phyloP scores from a whole-genome alignment of 139 green algal species.

The Desmodesmus armatus region DNA sequence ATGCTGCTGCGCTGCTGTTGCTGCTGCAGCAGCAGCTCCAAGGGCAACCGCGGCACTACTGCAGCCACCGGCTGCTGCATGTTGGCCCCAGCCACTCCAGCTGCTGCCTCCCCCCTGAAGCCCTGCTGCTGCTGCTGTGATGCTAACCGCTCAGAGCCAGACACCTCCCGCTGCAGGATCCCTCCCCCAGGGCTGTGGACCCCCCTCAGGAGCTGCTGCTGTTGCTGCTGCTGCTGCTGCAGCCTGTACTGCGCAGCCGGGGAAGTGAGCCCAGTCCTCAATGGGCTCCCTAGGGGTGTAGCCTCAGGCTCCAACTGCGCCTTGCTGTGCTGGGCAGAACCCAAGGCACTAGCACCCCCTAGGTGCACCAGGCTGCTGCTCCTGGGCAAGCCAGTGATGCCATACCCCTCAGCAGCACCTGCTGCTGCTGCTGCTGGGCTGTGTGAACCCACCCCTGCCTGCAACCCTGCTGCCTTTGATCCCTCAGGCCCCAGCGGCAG shows the following conservation, averaged over 20 bases:
- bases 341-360: background rate
- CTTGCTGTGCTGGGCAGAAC: background rate
- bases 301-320: background rate
- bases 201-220: too few species aligned
- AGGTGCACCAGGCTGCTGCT: background rate
- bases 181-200: too few species aligned
- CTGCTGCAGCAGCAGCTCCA: background rate
- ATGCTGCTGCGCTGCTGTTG: background rate
- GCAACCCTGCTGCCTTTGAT: background rate
- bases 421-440: background rate
- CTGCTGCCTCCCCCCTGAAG: background rate
- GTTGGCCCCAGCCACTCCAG: background rate
- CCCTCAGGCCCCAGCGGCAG: background rate
- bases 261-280: constrained; percentile 22
- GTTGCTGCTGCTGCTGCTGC: constrained; percentile 30
- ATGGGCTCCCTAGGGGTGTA: constrained; percentile 23
- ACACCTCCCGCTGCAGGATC: background rate
- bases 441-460: background rate
- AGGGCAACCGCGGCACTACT: background rate
- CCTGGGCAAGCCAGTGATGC: too few species aligned
- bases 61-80: too few species aligned
- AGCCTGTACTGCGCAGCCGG: constrained; percentile 21
- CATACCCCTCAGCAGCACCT: background rate
- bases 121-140: background rate
- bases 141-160: too few species aligned